Conservation (phyloP, 495 filamentous ascomycete genomes). For the Beverwykella pulmonaria region DNA sequence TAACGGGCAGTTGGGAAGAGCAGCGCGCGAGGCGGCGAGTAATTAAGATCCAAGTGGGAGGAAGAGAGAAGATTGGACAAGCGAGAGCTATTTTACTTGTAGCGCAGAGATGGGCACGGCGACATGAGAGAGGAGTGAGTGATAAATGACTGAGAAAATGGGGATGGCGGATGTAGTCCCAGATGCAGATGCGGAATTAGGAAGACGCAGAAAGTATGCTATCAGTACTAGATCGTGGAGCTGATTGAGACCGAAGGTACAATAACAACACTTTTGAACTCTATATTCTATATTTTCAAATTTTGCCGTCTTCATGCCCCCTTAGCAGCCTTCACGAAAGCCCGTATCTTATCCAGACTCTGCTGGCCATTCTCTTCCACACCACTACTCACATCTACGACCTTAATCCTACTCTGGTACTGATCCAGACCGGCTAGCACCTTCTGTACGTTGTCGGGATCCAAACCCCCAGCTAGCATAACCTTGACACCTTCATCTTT, state of each 20-base stretch:
- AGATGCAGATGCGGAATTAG: neutral
- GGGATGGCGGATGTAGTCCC: too few species aligned
- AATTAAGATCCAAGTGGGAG: neutral
- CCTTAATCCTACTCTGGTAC: conserved; percentile 64
- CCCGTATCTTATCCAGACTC: conserved; percentile 76
- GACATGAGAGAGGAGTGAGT: neutral
- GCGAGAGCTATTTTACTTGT: neutral
- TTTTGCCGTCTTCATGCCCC: neutral
- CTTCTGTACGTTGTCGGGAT: conserved; percentile 70
- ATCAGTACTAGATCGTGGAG: too few species aligned
- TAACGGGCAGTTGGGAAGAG: too few species aligned
- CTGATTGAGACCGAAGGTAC: too few species aligned
- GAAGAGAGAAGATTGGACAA: neutral
- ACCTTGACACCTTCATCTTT: conserved; percentile 67
- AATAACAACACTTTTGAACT: too few species aligned
- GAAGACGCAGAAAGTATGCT: neutral
- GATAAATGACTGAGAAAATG: neutral
- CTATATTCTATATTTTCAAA: neutral
- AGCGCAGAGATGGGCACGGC: neutral
- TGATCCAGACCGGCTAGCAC: conserved; percentile 61
- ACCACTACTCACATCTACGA: conserved; percentile 90
- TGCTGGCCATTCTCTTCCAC: conserved; percentile 82
- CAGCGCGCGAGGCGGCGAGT: too few species aligned
- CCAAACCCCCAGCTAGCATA: conserved; percentile 81
- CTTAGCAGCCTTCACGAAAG: conserved; percentile 61